Percentiles rank a stretch among this genome's conserved stretches.
Evolutionary conservation across 1,139 yeast species (phyloP).

Genomic region (Komagataea norvegica): DNA sequence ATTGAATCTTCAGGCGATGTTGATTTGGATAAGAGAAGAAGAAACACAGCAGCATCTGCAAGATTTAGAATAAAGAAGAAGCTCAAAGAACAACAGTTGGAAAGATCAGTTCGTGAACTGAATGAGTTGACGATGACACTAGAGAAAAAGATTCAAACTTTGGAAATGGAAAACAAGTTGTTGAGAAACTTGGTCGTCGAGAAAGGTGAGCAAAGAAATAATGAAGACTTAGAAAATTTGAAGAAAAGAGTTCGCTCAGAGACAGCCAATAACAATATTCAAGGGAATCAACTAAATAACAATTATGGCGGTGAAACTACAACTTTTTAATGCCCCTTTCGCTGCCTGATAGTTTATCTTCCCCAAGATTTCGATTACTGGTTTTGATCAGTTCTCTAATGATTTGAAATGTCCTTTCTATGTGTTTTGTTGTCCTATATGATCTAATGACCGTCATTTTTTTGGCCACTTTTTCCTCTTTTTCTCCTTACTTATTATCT

Average conservation of each 20-base stretch:
- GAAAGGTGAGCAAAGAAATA: slow-evolving; percentile 40
- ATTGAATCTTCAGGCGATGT: slow-evolving; percentile 22
- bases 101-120: slow-evolving; percentile 43
- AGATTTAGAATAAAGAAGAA: slow-evolving; percentile 60
- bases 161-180: slow-evolving; percentile 53
- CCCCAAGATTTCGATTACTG: too few relatives aligned
- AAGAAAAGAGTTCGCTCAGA: slow-evolving; percentile 22
- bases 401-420: slow-evolving; percentile 2
- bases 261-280: not conserved
- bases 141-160: slow-evolving; percentile 45
- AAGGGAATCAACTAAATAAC: too few relatives aligned
- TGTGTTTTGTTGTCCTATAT: not conserved
- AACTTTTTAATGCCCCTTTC: not conserved
- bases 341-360: too few relatives aligned
- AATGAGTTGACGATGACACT: slow-evolving; percentile 34
- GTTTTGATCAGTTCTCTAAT: not conserved
- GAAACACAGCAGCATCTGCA: slow-evolving; percentile 66
- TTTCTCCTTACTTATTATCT: not conserved
- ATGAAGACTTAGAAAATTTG: slow-evolving; percentile 23
- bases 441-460: not conserved
- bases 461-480: not conserved
- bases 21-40: slow-evolving; percentile 44
- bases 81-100: slow-evolving; percentile 56
- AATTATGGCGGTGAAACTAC: slow-evolving; percentile 7
- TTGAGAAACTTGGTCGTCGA: slow-evolving; percentile 47